Evolutionary conservation across 805 yeast species (phyloP), one percentile per base, ranked within the genome.

Genomic region (Candida cerambycidarum): DNA sequence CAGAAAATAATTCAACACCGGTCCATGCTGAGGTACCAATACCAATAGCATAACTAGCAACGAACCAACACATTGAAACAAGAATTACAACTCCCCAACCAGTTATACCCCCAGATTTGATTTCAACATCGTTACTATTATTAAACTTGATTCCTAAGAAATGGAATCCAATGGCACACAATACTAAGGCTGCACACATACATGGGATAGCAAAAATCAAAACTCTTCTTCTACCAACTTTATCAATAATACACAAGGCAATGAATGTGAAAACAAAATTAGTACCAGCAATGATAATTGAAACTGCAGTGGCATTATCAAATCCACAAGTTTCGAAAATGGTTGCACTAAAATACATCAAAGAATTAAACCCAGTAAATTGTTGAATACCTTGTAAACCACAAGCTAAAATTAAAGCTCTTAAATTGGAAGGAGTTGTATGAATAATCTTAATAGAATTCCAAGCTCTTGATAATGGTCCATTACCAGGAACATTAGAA

Each of bases 1-100:
- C 96, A 27, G 97, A 93, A 69, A 93, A 89, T 58, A 92, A 71
- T 66, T 92, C 99, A 44, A 92, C 85, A 60, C 93, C 97, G 61
- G 92, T 96, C 99, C 99, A 92, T 43, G 98, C 97, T 42, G 89
- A 93, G 63, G 92, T 90, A 67, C 99, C 99, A 53, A 90, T 87
- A 53, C 98, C 98, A 52, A 88, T 71, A 38, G 97, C 96, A 61
- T 90, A 92, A 41, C 84, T 81, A 2, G 96, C 97, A 35, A 90
- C 97, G 59, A 73, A 93, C 31, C 80, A 62, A 50, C 92, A 88
- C 87, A 90, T 89, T 41, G 89, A 82, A 29, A 89, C 74, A 49
- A 93, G 84, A 42, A 92, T 80, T 12, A 90, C 82, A 48, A 86
- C 79, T 15, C 97, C 96, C 97, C 97, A 90, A 2, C 89, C 82